These are phyloP conservation scores for Groenewaldozyma sp. DNA, from an alignment of 1,139 yeast genomes.

Conservation along the genomic window DNA sequence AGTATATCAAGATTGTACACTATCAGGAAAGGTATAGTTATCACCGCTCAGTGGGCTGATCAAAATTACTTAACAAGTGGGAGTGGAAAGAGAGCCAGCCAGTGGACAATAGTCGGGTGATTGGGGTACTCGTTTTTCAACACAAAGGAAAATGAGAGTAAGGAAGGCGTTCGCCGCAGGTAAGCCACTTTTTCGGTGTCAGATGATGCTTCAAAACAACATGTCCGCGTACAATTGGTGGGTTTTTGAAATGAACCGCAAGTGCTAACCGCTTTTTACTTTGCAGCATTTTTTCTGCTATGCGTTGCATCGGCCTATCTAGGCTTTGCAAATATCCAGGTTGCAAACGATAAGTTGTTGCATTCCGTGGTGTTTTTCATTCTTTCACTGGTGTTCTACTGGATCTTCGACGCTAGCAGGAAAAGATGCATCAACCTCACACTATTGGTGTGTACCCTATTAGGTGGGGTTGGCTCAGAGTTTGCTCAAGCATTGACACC, in stretches of 20 bases:
- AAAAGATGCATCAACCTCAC: slow-evolving; percentile 38
- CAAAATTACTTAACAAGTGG: too few relatives aligned
- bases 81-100: too few relatives aligned
- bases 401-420: slow-evolving; percentile 40
- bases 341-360: slow-evolving; percentile 44
- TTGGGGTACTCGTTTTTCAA: too few relatives aligned
- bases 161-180: slow-evolving; percentile 16
- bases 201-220: background rate
- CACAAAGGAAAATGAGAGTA: slow-evolving; percentile 12
- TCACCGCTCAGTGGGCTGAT: too few relatives aligned
- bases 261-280: background rate
- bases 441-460: slow-evolving; percentile 36
- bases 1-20: too few relatives aligned
- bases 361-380: slow-evolving; percentile 44
- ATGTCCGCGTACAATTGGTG: too few relatives aligned
- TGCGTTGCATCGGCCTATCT: slow-evolving; percentile 29
- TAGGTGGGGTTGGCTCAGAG: slow-evolving; percentile 46
- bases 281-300: slow-evolving; percentile 24
- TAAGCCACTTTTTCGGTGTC: slow-evolving; percentile 7
- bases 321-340: slow-evolving; percentile 43
- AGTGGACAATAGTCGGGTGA: too few relatives aligned
- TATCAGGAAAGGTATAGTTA: too few relatives aligned
- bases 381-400: slow-evolving; percentile 46
- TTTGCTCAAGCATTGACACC: slow-evolving; percentile 35
- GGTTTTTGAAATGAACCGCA: background rate